phyloP scores from a whole-genome alignment of 768 basidiomycete species.

The Amanita rimosa region DNA sequence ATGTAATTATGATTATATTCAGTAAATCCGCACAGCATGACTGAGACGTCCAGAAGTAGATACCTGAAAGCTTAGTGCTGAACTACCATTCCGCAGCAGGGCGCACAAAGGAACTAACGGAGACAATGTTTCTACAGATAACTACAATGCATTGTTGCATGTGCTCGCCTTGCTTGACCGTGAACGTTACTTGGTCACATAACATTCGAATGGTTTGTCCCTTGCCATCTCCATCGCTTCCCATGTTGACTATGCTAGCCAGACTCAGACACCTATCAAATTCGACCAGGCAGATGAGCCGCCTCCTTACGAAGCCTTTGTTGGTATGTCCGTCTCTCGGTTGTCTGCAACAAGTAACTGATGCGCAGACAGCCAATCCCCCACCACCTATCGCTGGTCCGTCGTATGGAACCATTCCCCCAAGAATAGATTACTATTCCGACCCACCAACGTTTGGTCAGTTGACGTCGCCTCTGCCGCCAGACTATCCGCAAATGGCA shows the following conservation, averaged over 20 bases:
- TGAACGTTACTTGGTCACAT: no score
- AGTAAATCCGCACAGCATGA: no score
- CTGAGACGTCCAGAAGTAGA: no score
- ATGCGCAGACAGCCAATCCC: not conserved
- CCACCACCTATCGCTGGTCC: slow-evolving; percentile 5
- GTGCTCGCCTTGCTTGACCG: no score
- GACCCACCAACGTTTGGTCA: slow-evolving; percentile 49
- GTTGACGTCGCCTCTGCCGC: slow-evolving; percentile 55
- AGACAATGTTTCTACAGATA: no score
- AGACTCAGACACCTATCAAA: not conserved
- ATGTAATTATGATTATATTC: slow-evolving; percentile 34
- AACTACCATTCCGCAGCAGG: no score
- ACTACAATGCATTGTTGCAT: no score
- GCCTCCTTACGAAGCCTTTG: not conserved
- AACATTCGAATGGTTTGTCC: not conserved
- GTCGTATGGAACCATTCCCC: slow-evolving; percentile 22
- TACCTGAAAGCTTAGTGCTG: no score
- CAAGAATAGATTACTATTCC: slow-evolving; percentile 57
- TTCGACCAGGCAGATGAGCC: not conserved
- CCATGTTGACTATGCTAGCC: not conserved
- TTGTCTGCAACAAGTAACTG: not conserved
- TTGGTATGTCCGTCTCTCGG: not conserved
- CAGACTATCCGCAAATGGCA: slow-evolving; percentile 72
- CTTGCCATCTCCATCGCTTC: not conserved
- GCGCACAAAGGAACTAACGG: no score